Conservation (phyloP, 2,329 filamentous ascomycete genomes). For the Geoglossum cookeanum region DNA sequence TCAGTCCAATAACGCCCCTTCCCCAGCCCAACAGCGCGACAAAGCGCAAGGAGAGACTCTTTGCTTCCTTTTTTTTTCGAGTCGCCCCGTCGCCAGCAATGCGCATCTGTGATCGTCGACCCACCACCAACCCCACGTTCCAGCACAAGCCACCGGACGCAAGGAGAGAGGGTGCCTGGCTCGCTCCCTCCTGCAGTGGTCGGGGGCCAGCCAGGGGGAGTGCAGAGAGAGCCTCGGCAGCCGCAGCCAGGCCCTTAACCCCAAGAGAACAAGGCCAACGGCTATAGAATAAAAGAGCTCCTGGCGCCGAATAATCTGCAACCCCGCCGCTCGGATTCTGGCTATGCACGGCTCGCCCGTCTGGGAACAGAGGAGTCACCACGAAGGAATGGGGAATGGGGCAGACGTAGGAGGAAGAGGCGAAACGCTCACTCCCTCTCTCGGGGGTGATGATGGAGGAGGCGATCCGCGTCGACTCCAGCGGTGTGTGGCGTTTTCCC, state of each 20-base stretch:
- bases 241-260: too few relatives aligned
- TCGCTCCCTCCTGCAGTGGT: not conserved
- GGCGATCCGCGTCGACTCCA: not conserved
- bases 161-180: not conserved
- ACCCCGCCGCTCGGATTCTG: not conserved
- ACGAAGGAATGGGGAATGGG: not conserved
- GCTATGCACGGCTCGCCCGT: not conserved
- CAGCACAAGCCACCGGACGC: constrained; percentile 1
- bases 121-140: not conserved
- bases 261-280: too few relatives aligned
- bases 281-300: too few relatives aligned
- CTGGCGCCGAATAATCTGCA: not conserved
- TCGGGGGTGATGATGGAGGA: not conserved
- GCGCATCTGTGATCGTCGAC: not conserved
- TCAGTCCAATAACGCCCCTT: not conserved
- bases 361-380: not conserved
- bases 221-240: too few relatives aligned
- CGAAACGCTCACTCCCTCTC: not conserved
- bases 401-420: not conserved
- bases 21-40: not conserved
- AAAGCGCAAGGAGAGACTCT: not conserved
- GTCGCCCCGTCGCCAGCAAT: not conserved
- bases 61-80: not conserved
- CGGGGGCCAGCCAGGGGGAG: not conserved
- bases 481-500: not conserved